Conservation (phyloP, 2,329 filamentous ascomycete genomes). For the Penicillium italicum region DNA sequence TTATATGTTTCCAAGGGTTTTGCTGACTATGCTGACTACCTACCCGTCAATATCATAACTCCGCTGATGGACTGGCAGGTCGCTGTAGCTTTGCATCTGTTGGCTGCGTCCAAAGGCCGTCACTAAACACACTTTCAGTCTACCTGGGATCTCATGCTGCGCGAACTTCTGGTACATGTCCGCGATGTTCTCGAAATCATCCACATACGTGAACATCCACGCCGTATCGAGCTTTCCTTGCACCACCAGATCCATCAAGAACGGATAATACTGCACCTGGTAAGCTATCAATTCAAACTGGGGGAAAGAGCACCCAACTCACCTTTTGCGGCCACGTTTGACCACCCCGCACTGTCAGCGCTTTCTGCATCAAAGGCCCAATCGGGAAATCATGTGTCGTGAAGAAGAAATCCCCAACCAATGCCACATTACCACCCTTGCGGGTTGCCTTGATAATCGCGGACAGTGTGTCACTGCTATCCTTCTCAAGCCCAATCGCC, state of each 20-base stretch:
- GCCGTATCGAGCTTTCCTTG: conserved; percentile 29
- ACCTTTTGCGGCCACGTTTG: conserved; percentile 27
- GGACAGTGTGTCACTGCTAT: conserved; percentile 28
- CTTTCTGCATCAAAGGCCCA: conserved; percentile 35
- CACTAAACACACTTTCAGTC: conserved; percentile 29
- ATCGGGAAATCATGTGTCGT: conserved; percentile 30
- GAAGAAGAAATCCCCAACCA: conserved; percentile 32
- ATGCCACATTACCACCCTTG: conserved; percentile 29
- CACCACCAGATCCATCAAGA: conserved; percentile 26
- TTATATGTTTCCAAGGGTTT: neutral
- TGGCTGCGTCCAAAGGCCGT: conserved; percentile 27
- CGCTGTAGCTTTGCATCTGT: conserved; percentile 2
- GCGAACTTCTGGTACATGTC: conserved; percentile 24
- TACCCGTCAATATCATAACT: neutral
- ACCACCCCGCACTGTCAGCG: conserved; percentile 31
- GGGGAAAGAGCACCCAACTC: neutral
- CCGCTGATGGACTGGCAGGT: neutral
- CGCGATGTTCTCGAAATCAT: conserved; percentile 32
- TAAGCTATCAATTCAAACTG: neutral
- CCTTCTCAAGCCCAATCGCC: conserved; percentile 22
- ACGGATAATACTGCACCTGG: conserved; percentile 28
- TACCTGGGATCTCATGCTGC: conserved; percentile 29
- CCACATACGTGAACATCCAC: conserved; percentile 31
- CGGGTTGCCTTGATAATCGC: conserved; percentile 30
- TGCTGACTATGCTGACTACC: neutral